Evolutionary conservation across 1,284 basidiomycete species (phyloP).

Genomic region (Fomitopsis betulina): DNA sequence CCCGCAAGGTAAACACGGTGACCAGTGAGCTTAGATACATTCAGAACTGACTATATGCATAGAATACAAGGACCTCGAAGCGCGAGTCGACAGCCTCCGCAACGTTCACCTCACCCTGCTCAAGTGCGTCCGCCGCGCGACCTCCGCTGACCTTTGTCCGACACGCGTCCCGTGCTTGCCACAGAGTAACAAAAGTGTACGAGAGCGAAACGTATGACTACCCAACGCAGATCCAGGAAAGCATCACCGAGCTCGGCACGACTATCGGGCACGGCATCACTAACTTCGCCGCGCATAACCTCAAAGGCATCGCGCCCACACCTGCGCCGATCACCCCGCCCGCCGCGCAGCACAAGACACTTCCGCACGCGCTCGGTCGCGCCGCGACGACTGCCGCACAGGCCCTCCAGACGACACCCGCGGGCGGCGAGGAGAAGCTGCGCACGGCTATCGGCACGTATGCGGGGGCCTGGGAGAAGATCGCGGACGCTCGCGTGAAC

Average conservation of each 20-base stretch:
- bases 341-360: constrained; percentile 80
- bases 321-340: constrained; percentile 60
- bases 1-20: constrained; percentile 58
- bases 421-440: constrained; percentile 59
- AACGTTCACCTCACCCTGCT: constrained; percentile 76
- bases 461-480: constrained; percentile 82
- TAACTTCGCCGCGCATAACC: constrained; percentile 83
- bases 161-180: constrained; percentile 2
- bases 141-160: constrained; percentile 1
- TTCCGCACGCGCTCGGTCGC: constrained; percentile 89
- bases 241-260: constrained; percentile 64
- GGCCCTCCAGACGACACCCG: constrained; percentile 41
- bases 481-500: constrained; percentile 78
- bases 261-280: constrained; percentile 78
- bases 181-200: constrained; percentile 81
- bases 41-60: constrained; percentile 6
- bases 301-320: constrained; percentile 86
- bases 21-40: not conserved
- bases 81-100: constrained; percentile 90
- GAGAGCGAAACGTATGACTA: constrained; percentile 90
- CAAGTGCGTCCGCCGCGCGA: constrained; percentile 47
- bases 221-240: constrained; percentile 73
- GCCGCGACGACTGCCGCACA: constrained; percentile 72
- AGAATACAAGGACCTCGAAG: constrained; percentile 97
- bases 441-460: constrained; percentile 78